Percentiles rank a stretch among this genome's conserved stretches.
Conservation (phyloP, 2,329 filamentous ascomycete species). For the Trichoderma sp. region DNA sequence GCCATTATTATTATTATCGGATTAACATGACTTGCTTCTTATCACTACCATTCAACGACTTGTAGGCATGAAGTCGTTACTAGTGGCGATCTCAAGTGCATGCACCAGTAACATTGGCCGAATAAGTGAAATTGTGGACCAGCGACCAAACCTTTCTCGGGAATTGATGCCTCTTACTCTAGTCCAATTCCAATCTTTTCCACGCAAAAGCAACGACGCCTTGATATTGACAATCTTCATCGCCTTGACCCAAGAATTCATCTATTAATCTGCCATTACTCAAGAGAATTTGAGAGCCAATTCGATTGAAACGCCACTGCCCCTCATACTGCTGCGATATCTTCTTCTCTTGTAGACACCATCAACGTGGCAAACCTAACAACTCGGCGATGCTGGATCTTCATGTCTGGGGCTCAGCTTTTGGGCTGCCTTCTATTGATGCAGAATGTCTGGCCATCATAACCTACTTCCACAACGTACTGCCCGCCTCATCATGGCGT, state of each 20-base stretch:
- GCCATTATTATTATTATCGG: too few relatives aligned
- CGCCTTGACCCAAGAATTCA: not conserved
- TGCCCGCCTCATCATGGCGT: conserved; percentile 65
- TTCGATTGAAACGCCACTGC: not conserved
- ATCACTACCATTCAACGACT: not conserved
- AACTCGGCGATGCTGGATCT: conserved; percentile 59
- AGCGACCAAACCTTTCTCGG: conserved; percentile 1
- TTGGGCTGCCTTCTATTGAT: conserved; percentile 87
- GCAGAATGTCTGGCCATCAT: conserved; percentile 85
- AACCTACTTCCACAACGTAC: conserved; percentile 70
- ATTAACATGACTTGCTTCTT: not conserved
- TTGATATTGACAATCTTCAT: not conserved
- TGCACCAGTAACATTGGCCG: not conserved
- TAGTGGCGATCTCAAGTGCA: not conserved
- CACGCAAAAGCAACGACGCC: not conserved
- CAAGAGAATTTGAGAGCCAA: not conserved
- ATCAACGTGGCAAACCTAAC: conserved; percentile 10
- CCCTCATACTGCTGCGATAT: not conserved
- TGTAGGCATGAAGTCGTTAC: not conserved
- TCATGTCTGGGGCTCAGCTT: conserved; percentile 88
- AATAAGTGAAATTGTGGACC: not conserved
- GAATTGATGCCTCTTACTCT: not conserved
- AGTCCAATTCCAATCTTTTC: not conserved
- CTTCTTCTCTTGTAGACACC: not conserved
- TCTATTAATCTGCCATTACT: not conserved